Base-by-base conservation (phyloP, 371 early-diverging fungal genomes). In the Thermomucor indicae-seudaticae region DNA sequence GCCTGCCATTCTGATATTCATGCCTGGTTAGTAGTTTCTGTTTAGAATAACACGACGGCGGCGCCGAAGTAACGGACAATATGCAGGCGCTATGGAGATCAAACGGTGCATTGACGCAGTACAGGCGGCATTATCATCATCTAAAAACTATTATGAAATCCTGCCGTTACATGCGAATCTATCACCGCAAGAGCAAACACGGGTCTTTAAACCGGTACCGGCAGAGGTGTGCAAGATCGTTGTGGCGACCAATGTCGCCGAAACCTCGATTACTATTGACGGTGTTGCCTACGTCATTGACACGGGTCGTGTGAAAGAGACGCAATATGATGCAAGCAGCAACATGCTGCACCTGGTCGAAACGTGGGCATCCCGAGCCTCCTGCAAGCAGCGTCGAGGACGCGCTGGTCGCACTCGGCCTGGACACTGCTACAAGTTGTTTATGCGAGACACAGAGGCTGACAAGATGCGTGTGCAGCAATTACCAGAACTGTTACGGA, bases 221-320 rank as follows among this genome's bases (percentile, higher is more conserved):
- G 47, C 51, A 0, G 76, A 80, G n/a, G 71, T 78, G 2, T 76
- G 93, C 43, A 96, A 96, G 70, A 81, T 94, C 44, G 91, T 98
- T 14, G 83, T 97, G 8, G 76, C 92, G 0, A 98, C 98, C 25
- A 98, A 97, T 47, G 92, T 98, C 32, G 95, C 97, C 0, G 98
- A 98, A 64, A 96, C 97, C 0, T 83, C 85, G 37, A 83, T 98
- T 52, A 98, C 98, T 0, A 94, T 98, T 56, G 65, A 83, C 43
- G 83, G 92, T n/a, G 81, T 96, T 17, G 91, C 91, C 4, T 90
- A 87, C 63, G 98, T 98, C 0, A 85, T 98, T 53, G 99, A 98
- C 64, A 67, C 84, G 14, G 98, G 97, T 1, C 70, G 89, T 28
- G 85, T 89, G 24, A 96, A 96, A 52, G 90, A 91, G 51, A 79